Base-by-base conservation (phyloP, 2,329 filamentous ascomycete species). In the Microdochium trichocladiopsis region DNA sequence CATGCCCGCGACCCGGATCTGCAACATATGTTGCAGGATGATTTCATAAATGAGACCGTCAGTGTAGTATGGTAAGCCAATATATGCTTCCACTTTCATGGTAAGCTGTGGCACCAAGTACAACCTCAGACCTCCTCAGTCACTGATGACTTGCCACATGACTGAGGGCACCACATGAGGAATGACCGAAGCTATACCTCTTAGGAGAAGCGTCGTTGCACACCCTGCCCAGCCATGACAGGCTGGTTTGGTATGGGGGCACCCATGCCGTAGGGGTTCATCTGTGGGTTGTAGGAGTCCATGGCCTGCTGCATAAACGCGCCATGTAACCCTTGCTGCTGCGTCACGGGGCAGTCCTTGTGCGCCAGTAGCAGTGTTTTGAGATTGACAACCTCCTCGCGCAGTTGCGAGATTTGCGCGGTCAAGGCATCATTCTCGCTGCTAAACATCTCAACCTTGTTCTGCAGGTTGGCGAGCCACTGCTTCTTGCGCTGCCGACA, bases 401-500 rank as follows among this genome's bases (percentile, higher is more conserved):
- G 82, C 5, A 97, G 74, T 60, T 89, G 84, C 1, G 87, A 87
- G 53, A 97, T 91, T 57, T 94, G 93, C 2, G 85, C 79, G 18
- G 86, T 89, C 31, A 99, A 78, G 1, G 84, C 84, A 64, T 99
- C 94, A 57, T 97, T 97, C 70, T 99, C 94, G 1, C 80, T 86
- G 57, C 87, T 92, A 65, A 91, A 97, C 59, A 95, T 79, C 68
- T 99, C 94, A 16, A 97, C 93, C 70, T 97, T 97, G 52, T 83
- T 83, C 69, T 99, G 94, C 1, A 99, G 79, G 60, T 96, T 97
- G 28, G 89, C 88, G 53, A 97, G 81, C 94, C 94, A 99, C 67
- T 97, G 94, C 79, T 99, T 99, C 79, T 99, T 99, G 21, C 94
- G 84, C 69, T 99, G 94, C 55, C 94, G 87, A 70, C 94, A 99